Evolutionary conservation across 192 early-diverging fungal species (phyloP).

Genomic region (Podila minutissima): DNA sequence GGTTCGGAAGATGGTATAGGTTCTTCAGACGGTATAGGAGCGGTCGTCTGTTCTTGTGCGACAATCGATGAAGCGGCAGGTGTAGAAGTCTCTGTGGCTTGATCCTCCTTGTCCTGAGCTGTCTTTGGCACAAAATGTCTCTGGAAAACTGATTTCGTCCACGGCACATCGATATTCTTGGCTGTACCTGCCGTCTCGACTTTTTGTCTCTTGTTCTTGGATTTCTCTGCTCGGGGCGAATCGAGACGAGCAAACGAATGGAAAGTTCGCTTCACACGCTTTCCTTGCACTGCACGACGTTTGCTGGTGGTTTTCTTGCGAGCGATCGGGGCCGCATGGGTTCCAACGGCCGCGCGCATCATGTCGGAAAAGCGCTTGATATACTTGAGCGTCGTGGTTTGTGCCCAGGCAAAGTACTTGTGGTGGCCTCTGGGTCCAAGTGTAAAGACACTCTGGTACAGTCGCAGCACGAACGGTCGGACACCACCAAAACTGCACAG

Average conservation of each 20-base stretch:
- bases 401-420: conserved; percentile 22
- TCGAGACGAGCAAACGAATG: background rate
- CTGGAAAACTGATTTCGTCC: background rate
- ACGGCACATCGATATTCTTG: background rate
- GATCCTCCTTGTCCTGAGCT: background rate
- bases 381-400: conserved; percentile 31
- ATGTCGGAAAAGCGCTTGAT: conserved; percentile 14
- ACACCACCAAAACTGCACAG: conserved; percentile 30
- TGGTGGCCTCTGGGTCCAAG: conserved; percentile 20
- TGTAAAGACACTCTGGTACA: conserved; percentile 20
- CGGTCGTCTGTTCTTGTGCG: too few relatives aligned
- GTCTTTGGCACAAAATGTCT: background rate
- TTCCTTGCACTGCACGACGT: conserved; percentile 3
- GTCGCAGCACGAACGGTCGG: conserved; percentile 22
- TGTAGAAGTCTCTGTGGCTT: too few relatives aligned
- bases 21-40: too few relatives aligned
- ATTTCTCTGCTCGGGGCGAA: background rate
- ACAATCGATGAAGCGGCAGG: too few relatives aligned
- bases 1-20: too few relatives aligned
- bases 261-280: background rate
- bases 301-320: background rate
- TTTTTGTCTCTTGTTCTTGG: background rate
- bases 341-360: conserved; percentile 25
- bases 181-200: background rate
- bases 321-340: background rate